Conservation (phyloP, 306 rosid species). For the Medicago lupulina region DNA sequence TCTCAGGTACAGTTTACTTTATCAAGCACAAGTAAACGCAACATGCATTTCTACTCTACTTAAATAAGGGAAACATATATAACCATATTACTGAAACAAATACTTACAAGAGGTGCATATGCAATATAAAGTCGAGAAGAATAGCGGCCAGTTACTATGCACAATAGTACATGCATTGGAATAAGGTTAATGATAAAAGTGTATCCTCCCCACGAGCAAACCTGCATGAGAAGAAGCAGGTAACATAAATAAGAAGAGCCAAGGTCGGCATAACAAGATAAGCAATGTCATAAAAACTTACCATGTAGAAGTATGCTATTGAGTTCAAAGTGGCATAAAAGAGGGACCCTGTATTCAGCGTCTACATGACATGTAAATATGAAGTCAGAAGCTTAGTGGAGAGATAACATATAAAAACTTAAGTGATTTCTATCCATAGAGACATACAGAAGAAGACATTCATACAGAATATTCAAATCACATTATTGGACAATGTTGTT, state of each 20-base stretch:
- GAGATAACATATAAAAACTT: conserved; percentile 31
- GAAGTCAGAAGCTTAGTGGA: conserved; percentile 48
- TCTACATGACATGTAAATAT: conserved; percentile 55
- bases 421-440: conserved; percentile 21
- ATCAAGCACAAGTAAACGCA: conserved; percentile 29
- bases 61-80: conserved; percentile 15
- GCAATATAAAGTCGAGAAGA: conserved; percentile 96
- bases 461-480: conserved; percentile 33
- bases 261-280: conserved; percentile 36
- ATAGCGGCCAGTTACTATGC: conserved; percentile 95
- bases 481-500: not conserved
- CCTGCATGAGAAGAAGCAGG: conserved; percentile 58
- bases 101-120: conserved; percentile 96
- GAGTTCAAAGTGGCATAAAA: conserved; percentile 95
- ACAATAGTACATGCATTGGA: conserved; percentile 97
- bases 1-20: conserved; percentile 24
- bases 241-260: conserved; percentile 35
- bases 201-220: conserved; percentile 99
- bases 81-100: conserved; percentile 25
- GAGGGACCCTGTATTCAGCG: conserved; percentile 97
- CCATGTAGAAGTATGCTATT: conserved; percentile 98
- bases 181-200: conserved; percentile 97
- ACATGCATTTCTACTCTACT: conserved; percentile 23
- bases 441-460: conserved; percentile 11
- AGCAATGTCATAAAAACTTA: conserved; percentile 46